Percentiles rank a stretch among this genome's conserved stretches.
Conservation (phyloP, 2,329 filamentous ascomycete species). For the Cryphonectria naterciae region DNA sequence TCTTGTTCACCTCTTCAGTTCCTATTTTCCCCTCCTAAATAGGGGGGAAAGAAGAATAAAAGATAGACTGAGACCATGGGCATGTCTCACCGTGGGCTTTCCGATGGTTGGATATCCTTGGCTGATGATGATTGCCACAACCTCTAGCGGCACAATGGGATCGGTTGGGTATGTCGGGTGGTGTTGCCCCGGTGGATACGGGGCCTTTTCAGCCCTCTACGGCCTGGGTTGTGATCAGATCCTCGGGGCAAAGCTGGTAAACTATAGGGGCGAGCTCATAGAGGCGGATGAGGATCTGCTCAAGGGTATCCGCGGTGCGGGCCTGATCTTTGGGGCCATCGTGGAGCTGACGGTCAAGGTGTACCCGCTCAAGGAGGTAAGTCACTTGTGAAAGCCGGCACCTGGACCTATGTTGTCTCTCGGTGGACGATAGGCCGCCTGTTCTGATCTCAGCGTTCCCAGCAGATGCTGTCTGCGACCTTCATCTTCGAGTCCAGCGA, state of each 20-base stretch:
- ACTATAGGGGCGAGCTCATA: constrained; percentile 41
- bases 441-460: neutral
- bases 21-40: neutral
- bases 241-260: constrained; percentile 43
- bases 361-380: constrained; percentile 40
- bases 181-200: constrained; percentile 42
- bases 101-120: neutral
- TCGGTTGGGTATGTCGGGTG: constrained; percentile 42
- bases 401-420: neutral
- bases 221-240: constrained; percentile 45
- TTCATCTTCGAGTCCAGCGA: constrained; percentile 6
- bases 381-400: neutral
- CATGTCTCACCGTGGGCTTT: neutral
- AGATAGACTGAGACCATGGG: neutral
- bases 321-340: constrained; percentile 45
- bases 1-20: neutral
- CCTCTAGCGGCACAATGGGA: constrained; percentile 31
- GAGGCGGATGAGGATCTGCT: constrained; percentile 44
- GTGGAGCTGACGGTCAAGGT: constrained; percentile 46
- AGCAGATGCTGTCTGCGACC: neutral
- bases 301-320: constrained; percentile 45
- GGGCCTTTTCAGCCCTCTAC: constrained; percentile 36
- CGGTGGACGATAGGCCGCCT: neutral
- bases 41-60: too few relatives aligned
- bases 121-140: neutral